Conservation (phyloP, 108 stramenopile species). For the Bacterosira constricta region DNA sequence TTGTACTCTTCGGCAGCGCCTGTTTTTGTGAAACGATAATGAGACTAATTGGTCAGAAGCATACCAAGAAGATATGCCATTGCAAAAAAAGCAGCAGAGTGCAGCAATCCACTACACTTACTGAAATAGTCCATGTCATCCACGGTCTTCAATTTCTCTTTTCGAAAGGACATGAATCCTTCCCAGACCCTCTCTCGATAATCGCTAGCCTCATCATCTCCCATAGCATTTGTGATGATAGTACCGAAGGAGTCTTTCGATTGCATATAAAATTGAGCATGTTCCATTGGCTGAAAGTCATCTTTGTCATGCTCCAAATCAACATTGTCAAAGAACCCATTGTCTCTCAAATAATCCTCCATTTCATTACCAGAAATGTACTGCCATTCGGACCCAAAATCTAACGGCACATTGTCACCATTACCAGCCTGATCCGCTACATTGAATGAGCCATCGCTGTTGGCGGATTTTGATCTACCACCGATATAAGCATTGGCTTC, state of each 20-base stretch:
- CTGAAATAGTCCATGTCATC: not conserved
- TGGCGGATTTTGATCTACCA: not conserved
- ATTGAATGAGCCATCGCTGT: not conserved
- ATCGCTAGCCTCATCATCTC: not conserved
- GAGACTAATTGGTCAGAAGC: not conserved
- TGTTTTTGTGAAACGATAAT: no score
- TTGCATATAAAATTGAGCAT: no score
- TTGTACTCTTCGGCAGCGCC: not conserved
- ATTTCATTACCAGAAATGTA: not conserved
- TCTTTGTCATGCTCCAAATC: not conserved
- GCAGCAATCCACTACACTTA: not conserved
- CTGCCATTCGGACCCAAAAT: not conserved
- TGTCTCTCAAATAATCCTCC: not conserved
- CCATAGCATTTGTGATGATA: not conserved
- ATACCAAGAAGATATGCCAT: not conserved
- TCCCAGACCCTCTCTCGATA: not conserved
- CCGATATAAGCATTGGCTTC: slow-evolving; percentile 11
- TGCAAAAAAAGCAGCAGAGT: no score
- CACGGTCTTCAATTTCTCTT: not conserved
- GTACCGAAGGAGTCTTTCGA: no score
- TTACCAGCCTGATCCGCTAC: not conserved
- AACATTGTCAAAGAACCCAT: not conserved
- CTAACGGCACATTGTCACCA: not conserved
- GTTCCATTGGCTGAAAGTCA: not conserved
- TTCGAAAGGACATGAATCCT: not conserved